Evolutionary conservation across 2,329 filamentous ascomycete genomes (phyloP), one percentile per base, ranked within the genome.

Genomic region (Venturia pyrina): DNA sequence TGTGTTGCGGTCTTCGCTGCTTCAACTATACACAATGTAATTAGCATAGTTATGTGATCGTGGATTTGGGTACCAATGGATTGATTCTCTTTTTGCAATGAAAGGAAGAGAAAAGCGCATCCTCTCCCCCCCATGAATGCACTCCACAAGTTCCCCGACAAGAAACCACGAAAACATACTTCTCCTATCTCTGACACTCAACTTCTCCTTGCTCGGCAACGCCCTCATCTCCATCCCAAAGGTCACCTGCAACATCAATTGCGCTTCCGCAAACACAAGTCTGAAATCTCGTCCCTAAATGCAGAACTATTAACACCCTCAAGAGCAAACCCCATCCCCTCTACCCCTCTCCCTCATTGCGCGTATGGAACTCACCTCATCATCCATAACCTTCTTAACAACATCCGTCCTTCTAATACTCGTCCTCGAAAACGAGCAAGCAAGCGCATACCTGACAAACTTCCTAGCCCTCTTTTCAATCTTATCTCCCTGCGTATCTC

Each of bases 161-260:
- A 28, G 28, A 40, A n/a, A 44, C 28, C 19, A 63, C 44, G 43
- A 13, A 46, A 65, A 72, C 78, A 68, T 78, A 87, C 89, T 89
- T 81, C 89, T 87, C 71, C 91, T 85, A 73, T 96, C 90, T 67
- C 86, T 87, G 43, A 96, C 77, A 0, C 91, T 91, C 62, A 90
- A 83, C 75, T 92, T 96, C 72, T 97, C 93, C 72, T 84, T 85
- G 1, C 84, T 81, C 0, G 95, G 92, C 62, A 98, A 81, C 77
- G 97, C 93, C 4, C 86, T 82, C 82, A 99, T 84, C 74, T 93
- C 84, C 92, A 98, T 96, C n/a, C 95, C 95, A 77, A 96, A 98
- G 0, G 87, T 83, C 1, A 79, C 78, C 61, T 82, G 80, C 46
- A 99, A 79, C 69, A 89, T 84, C 43, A 80, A 77, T 75, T 99